These are phyloP conservation scores for Salisapilia sapeloensis DNA, from an alignment of 352 stramenopile genomes.

Conservation along the genomic window DNA sequence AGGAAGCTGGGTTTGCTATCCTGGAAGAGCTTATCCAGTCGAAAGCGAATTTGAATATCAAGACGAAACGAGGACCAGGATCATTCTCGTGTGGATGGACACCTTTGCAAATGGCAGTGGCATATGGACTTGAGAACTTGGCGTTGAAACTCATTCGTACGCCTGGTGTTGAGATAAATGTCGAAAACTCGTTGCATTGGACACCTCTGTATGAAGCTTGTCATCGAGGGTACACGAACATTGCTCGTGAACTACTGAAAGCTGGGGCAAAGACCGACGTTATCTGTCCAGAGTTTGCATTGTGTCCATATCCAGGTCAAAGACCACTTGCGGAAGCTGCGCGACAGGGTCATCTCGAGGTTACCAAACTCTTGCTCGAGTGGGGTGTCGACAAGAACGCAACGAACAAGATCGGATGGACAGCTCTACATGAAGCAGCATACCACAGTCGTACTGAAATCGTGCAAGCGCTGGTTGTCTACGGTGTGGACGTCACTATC, in stretches of 20 bases:
- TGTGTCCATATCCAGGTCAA: conserved; percentile 62
- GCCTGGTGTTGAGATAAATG: conserved; percentile 46
- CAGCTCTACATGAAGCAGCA: conserved; percentile 57
- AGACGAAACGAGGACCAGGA: conserved; percentile 46
- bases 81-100: conserved; percentile 69
- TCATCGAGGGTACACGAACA: conserved; percentile 41
- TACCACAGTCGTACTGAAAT: conserved; percentile 63
- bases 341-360: conserved; percentile 39
- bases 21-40: conserved; percentile 39
- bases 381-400: conserved; percentile 69
- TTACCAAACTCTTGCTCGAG: conserved; percentile 56
- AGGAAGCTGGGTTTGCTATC: conserved; percentile 57
- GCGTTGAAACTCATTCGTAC: conserved; percentile 62
- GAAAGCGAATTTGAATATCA: conserved; percentile 36
- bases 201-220: conserved; percentile 62
- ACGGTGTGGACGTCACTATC: conserved; percentile 45
- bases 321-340: conserved; percentile 43
- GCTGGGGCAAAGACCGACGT: conserved; percentile 39
- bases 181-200: conserved; percentile 51
- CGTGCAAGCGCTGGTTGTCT: conserved; percentile 62
- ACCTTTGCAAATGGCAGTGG: conserved; percentile 56
- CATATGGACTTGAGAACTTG: conserved; percentile 54
- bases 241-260: conserved; percentile 46
- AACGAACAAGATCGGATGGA: conserved; percentile 55
- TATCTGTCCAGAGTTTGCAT: conserved; percentile 58